Evolutionary conservation across 306 rosid species (phyloP).

Genomic region (Cucurbita ficifolia): DNA sequence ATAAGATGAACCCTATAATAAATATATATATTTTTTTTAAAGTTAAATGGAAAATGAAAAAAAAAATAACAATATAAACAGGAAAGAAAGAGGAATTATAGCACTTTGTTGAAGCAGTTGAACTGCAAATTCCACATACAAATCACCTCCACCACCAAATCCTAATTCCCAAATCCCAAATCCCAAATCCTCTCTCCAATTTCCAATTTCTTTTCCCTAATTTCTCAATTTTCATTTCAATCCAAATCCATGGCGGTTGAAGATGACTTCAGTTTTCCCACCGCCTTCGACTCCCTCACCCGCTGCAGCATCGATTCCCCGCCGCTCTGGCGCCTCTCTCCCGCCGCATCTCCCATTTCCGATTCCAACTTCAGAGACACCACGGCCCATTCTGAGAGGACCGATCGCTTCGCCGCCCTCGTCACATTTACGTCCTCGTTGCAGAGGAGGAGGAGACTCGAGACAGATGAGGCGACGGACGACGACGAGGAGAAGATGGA

Average conservation of each 20-base stretch:
- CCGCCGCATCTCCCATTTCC: background rate
- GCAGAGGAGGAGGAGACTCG: conserved; percentile 3
- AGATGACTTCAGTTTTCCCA: conserved; percentile 8
- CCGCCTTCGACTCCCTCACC: background rate
- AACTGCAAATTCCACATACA: conserved; percentile 4
- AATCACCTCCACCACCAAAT: background rate
- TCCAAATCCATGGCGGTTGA: conserved; percentile 6
- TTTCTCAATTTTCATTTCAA: background rate
- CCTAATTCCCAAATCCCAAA: background rate
- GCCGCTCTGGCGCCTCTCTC: conserved; percentile 9
- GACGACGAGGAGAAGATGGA: conserved; percentile 7
- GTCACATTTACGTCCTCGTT: background rate
- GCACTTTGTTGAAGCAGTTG: conserved; percentile 12
- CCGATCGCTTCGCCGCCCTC: background rate
- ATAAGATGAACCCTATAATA: no score
- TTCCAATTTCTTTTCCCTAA: background rate
- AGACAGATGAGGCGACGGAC: background rate
- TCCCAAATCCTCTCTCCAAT: background rate
- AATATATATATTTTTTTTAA: no score
- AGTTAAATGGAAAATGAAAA: no score
- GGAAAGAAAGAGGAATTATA: background rate
- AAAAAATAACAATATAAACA: background rate
- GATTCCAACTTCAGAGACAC: background rate
- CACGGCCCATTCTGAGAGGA: background rate
- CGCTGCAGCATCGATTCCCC: conserved; percentile 9